These are phyloP conservation scores for Marasmius tenuissimus DNA, from an alignment of 1,284 basidiomycete genomes.

Conservation along the genomic window DNA sequence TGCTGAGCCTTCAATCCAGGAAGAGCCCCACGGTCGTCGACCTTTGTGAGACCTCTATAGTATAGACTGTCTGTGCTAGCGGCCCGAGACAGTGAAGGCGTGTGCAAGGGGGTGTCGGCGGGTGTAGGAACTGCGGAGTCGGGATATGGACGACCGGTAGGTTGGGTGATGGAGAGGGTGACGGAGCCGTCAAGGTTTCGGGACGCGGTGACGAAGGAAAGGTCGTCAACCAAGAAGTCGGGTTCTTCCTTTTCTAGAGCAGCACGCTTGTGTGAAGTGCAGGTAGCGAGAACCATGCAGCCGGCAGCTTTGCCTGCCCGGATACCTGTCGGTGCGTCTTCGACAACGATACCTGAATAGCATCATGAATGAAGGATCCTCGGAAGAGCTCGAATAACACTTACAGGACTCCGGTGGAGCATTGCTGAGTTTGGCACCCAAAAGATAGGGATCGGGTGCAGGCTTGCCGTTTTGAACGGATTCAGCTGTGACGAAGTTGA, in stretches of 20 bases:
- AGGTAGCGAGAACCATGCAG: conserved; percentile 53
- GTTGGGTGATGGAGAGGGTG: conserved; percentile 15
- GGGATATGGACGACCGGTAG: conserved; percentile 14
- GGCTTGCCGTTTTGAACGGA: conserved; percentile 54
- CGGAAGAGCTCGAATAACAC: not conserved
- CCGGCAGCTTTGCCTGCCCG: conserved; percentile 57
- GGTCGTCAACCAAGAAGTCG: conserved; percentile 15
- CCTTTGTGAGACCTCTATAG: conserved; percentile 4
- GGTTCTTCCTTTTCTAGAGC: conserved; percentile 14
- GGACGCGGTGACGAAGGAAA: conserved; percentile 15
- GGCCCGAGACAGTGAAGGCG: conserved; percentile 14
- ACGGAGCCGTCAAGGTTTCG: conserved; percentile 16
- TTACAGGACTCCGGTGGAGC: conserved; percentile 38
- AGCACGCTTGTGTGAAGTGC: conserved; percentile 40
- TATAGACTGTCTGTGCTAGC: conserved; percentile 3
- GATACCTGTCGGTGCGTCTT: conserved; percentile 65
- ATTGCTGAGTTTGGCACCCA: conserved; percentile 40
- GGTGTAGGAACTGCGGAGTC: conserved; percentile 13
- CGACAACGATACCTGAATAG: conserved; percentile 50
- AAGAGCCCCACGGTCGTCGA: conserved; percentile 4
- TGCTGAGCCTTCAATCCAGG: not conserved
- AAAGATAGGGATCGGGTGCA: conserved; percentile 62
- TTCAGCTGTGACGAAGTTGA: conserved; percentile 53
- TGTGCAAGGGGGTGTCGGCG: conserved; percentile 16
- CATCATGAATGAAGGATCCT: not conserved